Conservation (phyloP, 495 filamentous ascomycete genomes). For the Aspergillus bertholletiae region DNA sequence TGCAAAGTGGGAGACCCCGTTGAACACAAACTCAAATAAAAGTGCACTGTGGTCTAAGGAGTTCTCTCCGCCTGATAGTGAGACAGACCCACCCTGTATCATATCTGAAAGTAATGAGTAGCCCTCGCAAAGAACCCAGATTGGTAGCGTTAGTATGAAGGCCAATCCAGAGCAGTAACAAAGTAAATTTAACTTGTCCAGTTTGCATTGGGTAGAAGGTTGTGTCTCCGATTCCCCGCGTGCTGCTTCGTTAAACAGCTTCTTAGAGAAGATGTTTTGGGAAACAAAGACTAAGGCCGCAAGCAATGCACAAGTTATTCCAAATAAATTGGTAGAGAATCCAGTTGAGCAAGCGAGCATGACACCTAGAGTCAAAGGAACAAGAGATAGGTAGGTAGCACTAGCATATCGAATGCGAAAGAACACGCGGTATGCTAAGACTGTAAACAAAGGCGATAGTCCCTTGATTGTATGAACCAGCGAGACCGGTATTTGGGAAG, state of each 20-base stretch:
- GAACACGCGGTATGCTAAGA: constrained; percentile 85
- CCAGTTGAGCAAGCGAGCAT: constrained; percentile 93
- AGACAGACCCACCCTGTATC: constrained; percentile 57
- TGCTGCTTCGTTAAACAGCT: constrained; percentile 94
- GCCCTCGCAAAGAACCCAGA: constrained; percentile 92
- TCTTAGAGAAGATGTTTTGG: constrained; percentile 98
- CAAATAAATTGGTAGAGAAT: constrained; percentile 80
- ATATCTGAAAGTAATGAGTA: constrained; percentile 56
- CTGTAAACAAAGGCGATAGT: constrained; percentile 94
- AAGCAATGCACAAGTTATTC: constrained; percentile 80
- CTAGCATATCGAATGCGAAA: constrained; percentile 83
- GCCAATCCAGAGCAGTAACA: constrained; percentile 94
- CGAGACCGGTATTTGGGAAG: constrained; percentile 89
- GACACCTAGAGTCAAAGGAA: constrained; percentile 88
- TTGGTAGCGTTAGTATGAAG: constrained; percentile 83
- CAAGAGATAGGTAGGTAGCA: constrained; percentile 87
- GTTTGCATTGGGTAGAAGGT: constrained; percentile 58
- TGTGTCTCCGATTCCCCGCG: constrained; percentile 69
- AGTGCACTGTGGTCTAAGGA: constrained; percentile 77
- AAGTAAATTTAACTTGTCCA: constrained; percentile 95
- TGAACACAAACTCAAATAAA: constrained; percentile 86
- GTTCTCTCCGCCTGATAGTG: constrained; percentile 60
- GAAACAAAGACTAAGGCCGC: constrained; percentile 94
- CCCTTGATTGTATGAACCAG: constrained; percentile 99
- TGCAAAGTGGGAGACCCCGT: constrained; percentile 93